Base-by-base conservation (phyloP, 2,329 filamentous ascomycete genomes). In the Tympanopsis confertula region DNA sequence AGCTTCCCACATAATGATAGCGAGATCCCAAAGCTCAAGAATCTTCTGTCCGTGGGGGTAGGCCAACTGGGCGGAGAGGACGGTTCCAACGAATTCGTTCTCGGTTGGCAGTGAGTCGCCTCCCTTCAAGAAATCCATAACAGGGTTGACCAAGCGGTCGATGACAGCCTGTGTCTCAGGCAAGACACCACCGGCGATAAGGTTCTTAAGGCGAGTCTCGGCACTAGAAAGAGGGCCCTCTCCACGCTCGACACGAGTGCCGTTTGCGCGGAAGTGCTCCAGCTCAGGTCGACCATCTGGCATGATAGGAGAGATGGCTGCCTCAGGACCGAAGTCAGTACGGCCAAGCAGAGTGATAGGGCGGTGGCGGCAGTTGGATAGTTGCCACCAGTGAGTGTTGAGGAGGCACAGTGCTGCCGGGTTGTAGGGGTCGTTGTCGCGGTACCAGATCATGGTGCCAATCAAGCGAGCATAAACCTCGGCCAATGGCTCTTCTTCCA, bases 341-440 rank as follows among this genome's bases (percentile, higher is more conserved):
- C 41, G 19, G 26, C 41, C 30, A 18, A 42, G 17, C 14, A 42
- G 38, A 13, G 38, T 28, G 7, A 42, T 22, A 15, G 39, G 28
- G 13, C 41, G 20, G 28, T 42, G 41, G 4, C 41, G 35, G 18
- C 20, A 29, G 33, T 42, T 42, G 24, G 19, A 22, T 4, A 42
- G 41, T 20, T 42, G 41, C 41, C 41, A 42, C 41, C 41, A 42
- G 36, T 42, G 41, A 3, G 38, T 39, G 17, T 36, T 32, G n/a
- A 42, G 30, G 13, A 42, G 35, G n/a, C 14, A 18, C n/a, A 40
- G 22, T 1, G 35, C 41, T n/a, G 38, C 36, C 24, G 39, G 24
- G 33, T 42, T 42, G 26, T 20, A 42, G 12, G 41, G 41, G 18
- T 41, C 41, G 33, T 41, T 29, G 3, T 38, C 32, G 3, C 18